Conservation (phyloP, 495 filamentous ascomycete genomes). For the Tetracladium setigerum region DNA sequence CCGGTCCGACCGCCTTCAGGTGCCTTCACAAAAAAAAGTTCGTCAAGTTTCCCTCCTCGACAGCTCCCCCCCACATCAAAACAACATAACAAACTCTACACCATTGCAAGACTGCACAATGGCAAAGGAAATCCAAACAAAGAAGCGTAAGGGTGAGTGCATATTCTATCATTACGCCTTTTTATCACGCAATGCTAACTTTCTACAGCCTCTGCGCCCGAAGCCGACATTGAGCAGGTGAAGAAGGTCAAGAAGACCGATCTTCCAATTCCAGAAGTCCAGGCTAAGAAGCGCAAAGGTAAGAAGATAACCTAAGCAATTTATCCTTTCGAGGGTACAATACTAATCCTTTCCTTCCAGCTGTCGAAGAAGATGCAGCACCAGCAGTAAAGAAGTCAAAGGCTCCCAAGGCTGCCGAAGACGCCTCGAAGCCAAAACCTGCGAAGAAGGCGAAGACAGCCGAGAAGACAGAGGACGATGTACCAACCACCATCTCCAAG, state of each 20-base stretch:
- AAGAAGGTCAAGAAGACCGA: constrained; percentile 20
- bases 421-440: constrained; percentile 21
- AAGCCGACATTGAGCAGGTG: constrained; percentile 32
- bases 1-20: too few relatives aligned
- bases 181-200: constrained; percentile 3
- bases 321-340: not conserved
- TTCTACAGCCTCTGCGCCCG: constrained; percentile 15
- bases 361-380: constrained; percentile 23
- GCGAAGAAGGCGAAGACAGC: constrained; percentile 25
- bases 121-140: constrained; percentile 61
- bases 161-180: not conserved
- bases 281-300: constrained; percentile 47
- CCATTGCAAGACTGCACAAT: constrained; percentile 33
- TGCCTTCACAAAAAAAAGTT: constrained; percentile 9
- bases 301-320: constrained; percentile 1
- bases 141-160: constrained; percentile 65
- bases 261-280: constrained; percentile 8
- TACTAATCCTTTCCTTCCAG: constrained; percentile 9
- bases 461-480: constrained; percentile 8
- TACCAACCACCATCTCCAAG: constrained; percentile 10
- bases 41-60: not conserved
- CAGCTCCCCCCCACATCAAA: not conserved
- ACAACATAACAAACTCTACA: not conserved
- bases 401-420: constrained; percentile 27
- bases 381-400: constrained; percentile 25